Base-by-base conservation (phyloP, 1,139 yeast genomes). In the Wickerhamomyces sp. region DNA sequence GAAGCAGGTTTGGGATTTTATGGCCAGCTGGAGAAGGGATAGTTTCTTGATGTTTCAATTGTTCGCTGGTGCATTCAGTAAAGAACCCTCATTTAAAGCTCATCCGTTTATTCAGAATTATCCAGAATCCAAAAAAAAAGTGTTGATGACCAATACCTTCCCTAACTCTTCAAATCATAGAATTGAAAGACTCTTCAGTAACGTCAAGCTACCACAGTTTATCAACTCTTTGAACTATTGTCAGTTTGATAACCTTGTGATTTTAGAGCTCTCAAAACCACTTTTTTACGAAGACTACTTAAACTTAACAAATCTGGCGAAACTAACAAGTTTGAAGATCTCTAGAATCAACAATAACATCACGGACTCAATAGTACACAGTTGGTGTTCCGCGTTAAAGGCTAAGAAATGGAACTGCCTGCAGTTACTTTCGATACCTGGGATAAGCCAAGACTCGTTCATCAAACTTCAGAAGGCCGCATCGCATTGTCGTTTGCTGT, bases 1-100 rank as follows among this genome's bases (percentile, higher is more conserved):
- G 68, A 33, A 37, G 11, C 34, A 26, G 2, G 65, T 64, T 1
- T 66, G 70, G 70, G 14, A 46, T 1, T 51, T 47, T 43, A 54
- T 63, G 7, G 45, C 60, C 34, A 14, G 44, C 4, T 54, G 56
- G 50, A 59, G 60, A 35, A 43, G 50, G 10, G 70, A 66, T 44
- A 48, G 57, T 1, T 64, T 63, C 27, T 33, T 39, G 2, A 14
- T 61, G 1, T 65, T 61, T 45, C 45, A 47, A n/a, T 26, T 57
- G 14, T 65, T 65, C 49, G 64, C 61, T 1, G 36, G 52, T 6
- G 47, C 37, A 2, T 65, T 62, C 36, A 26, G 45, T 27, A 7
- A 45, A 2, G 50, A 54, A 13, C 36, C 42, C 0, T 29, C 44
- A 0, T 64, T 64, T 45, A 30, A 43, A 10, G 54, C 64, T 29